Conservation (phyloP, 1,139 yeast species). For the Geotrichum macrosporum region DNA sequence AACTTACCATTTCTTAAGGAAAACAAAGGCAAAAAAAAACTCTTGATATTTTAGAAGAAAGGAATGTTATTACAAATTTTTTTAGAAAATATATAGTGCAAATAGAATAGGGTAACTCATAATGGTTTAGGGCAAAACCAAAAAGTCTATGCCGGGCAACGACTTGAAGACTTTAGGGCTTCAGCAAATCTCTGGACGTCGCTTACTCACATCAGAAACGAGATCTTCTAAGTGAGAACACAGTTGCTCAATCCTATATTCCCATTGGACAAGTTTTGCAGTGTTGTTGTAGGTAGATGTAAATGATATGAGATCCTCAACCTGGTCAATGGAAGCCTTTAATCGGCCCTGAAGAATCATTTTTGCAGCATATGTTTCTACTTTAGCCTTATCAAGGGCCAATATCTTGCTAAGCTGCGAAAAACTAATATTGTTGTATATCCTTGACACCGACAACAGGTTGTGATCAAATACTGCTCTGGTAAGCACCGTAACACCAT, state of each 20-base stretch:
- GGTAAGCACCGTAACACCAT: constrained; percentile 35
- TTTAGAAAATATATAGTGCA: no score
- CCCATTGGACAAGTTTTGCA: constrained; percentile 31
- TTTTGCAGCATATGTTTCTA: constrained; percentile 36
- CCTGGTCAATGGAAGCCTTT: constrained; percentile 37
- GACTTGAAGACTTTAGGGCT: neutral
- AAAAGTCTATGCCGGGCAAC: neutral
- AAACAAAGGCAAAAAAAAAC: no score
- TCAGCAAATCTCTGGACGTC: constrained; percentile 5
- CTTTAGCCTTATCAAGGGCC: constrained; percentile 31
- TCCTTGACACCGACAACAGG: constrained; percentile 35
- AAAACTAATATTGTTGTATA: constrained; percentile 35
- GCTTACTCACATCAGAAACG: constrained; percentile 22
- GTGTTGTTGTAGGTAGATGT: constrained; percentile 19
- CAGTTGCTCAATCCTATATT: constrained; percentile 32
- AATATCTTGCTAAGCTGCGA: constrained; percentile 33
- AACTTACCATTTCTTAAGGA: no score
- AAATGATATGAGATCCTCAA: constrained; percentile 34
- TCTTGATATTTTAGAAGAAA: no score
- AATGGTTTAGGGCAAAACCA: no score
- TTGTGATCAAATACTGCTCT: constrained; percentile 39
- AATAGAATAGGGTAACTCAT: no score
- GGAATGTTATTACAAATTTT: no score
- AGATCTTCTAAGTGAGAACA: constrained; percentile 31
- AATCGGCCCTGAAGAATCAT: constrained; percentile 38